These are phyloP conservation scores for Rhodotorula glutinis DNA, from an alignment of 1,284 basidiomycete genomes.

Conservation along the genomic window DNA sequence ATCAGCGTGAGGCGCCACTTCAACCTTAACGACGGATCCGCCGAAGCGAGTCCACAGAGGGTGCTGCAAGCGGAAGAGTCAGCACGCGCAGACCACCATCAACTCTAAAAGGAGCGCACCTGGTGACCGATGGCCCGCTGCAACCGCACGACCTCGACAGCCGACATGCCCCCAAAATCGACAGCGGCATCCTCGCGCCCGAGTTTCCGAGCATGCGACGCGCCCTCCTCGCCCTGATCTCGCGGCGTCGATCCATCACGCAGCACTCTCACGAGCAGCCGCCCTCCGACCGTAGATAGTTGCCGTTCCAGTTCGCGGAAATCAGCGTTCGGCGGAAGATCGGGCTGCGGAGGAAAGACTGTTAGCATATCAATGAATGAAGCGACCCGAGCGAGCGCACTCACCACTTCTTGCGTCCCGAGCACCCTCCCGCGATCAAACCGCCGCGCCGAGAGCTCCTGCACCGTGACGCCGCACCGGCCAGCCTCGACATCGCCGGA, in stretches of 20 bases:
- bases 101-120: no score
- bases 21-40: constrained; percentile 36
- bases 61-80: constrained; percentile 34
- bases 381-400: constrained; percentile 28
- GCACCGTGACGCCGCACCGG: constrained; percentile 62
- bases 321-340: constrained; percentile 54
- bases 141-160: constrained; percentile 58
- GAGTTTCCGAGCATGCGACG: constrained; percentile 63
- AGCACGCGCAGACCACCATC: background rate
- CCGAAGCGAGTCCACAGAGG: constrained; percentile 46
- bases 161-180: constrained; percentile 60
- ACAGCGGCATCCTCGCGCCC: constrained; percentile 57
- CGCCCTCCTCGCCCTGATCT: constrained; percentile 54
- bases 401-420: constrained; percentile 46
- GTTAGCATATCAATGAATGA: no score
- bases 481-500: constrained; percentile 47
- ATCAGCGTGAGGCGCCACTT: background rate
- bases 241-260: constrained; percentile 60
- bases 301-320: constrained; percentile 61
- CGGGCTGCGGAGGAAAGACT: constrained; percentile 47
- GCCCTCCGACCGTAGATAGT: constrained; percentile 65
- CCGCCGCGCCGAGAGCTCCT: constrained; percentile 48
- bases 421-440: constrained; percentile 53
- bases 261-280: constrained; percentile 67
- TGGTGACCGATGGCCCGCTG: constrained; percentile 73